Evolutionary conservation across 352 stramenopile genomes (phyloP).

Genomic region (Plasmopara halstedii): DNA sequence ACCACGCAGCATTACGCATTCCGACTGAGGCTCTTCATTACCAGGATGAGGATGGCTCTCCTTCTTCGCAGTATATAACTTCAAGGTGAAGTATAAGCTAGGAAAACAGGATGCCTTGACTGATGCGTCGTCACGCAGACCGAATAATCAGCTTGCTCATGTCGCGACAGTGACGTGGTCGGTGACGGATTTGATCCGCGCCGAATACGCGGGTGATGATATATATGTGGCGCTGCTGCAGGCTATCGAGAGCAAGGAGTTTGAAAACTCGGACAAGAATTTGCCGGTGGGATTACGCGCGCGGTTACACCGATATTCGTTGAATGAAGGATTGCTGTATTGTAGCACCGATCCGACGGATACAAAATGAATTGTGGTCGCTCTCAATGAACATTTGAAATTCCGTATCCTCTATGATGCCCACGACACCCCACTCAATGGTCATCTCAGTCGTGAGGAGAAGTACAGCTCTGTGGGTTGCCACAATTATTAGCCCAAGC

Average conservation of each 20-base stretch:
- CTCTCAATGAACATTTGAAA: too few relatives aligned
- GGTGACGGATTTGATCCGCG: not conserved
- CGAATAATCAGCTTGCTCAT: not conserved
- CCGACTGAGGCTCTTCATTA: not conserved
- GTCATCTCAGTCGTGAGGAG: not conserved
- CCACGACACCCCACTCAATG: not conserved
- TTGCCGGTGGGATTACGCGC: too few relatives aligned
- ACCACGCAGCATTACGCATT: not conserved
- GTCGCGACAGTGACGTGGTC: not conserved
- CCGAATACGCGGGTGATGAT: not conserved
- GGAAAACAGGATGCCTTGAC: not conserved
- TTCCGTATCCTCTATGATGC: too few relatives aligned
- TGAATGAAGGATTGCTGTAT: too few relatives aligned
- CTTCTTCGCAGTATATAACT: not conserved
- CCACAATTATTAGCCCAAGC: not conserved
- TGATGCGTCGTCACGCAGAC: not conserved
- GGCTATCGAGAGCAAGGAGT: too few relatives aligned
- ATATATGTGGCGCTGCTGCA: too few relatives aligned
- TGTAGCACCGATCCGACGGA: too few relatives aligned
- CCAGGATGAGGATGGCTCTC: not conserved
- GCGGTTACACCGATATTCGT: too few relatives aligned
- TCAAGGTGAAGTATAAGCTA: not conserved
- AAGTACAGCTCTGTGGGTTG: not conserved
- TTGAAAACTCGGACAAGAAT: too few relatives aligned
- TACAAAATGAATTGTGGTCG: too few relatives aligned